Base-by-base conservation (phyloP, 192 early-diverging fungal species). In the Podila minutissima region DNA sequence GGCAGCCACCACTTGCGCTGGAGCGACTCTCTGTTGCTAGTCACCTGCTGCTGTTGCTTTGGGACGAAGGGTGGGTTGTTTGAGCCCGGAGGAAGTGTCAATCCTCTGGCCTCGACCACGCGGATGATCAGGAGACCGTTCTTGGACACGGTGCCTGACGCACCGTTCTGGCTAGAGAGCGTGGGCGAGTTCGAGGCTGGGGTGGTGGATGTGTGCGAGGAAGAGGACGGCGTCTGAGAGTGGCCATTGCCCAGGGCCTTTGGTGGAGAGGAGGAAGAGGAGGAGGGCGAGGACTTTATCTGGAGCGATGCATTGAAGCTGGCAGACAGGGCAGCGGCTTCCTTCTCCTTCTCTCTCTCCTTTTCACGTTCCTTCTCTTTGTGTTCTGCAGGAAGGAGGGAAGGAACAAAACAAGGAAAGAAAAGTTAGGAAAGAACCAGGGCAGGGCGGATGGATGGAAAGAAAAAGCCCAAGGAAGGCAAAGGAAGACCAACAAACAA, bases 41-140 rank as follows among this genome's bases (percentile, higher is more conserved):
- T 50, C 32, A 31, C 69, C 31, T 61, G 59, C 26, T 61, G 66
- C 35, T 72, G 70, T 37, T 73, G 66, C 32, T 69, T 69, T 48
- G 60, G 79, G 22, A 69, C 74, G 38, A 71, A 59, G 29, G 81
- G 76, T 79, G 85, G 64, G 75, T 86, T 62, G 82, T 87, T 70
- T 69, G 92, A 78, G 49, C 89, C 92, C 26, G 87, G 83, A 57
- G 92, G 93, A 57, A 91, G 85, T 55, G 91, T 88, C 74, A 97
- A 85, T 62, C 89, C 92, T 48, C 91, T 87, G 3, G 93, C 94
- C 71, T 97, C 96, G 72, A 94, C 88, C 3, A 97, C 90, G 53
- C 93, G 89, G 71, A 97, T 93, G 60, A 94, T 82, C n/a, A 97
- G 86, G 24, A 93, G 81, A 35, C 94, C 94, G 17, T 62, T 69